These are phyloP conservation scores for Coemansia asiatica DNA, from an alignment of 192 early-diverging fungal species.

Conservation along the genomic window DNA sequence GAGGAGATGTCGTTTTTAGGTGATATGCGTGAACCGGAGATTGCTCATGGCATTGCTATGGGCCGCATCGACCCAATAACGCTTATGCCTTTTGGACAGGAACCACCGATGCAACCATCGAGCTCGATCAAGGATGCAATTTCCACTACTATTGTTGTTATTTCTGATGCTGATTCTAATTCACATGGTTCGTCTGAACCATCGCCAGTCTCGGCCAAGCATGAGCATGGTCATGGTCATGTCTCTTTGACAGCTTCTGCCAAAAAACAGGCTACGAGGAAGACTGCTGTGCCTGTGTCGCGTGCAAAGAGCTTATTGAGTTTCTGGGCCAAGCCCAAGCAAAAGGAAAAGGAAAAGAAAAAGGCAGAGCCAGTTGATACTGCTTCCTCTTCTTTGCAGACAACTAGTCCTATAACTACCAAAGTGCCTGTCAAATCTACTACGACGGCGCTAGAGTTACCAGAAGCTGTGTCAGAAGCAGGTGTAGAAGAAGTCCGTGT, in stretches of 20 bases:
- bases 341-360: not conserved
- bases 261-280: not conserved
- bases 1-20: conserved; percentile 62
- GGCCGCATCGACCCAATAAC: conserved; percentile 66
- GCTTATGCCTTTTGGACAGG: conserved; percentile 49
- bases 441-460: not conserved
- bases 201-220: not conserved
- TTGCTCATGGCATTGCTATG: conserved; percentile 62
- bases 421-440: not conserved
- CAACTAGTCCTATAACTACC: not conserved
- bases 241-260: not conserved
- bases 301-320: conserved; percentile 19
- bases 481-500: conserved; percentile 12
- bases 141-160: not conserved
- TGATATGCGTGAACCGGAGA: conserved; percentile 47
- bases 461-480: not conserved
- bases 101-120: not conserved
- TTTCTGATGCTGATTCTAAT: not conserved
- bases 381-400: not conserved
- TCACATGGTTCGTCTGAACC: too few relatives aligned
- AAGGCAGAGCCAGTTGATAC: not conserved
- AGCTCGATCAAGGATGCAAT: not conserved
- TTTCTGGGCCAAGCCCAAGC: conserved; percentile 26
- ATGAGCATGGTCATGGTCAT: not conserved
- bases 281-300: conserved; percentile 4